Evolutionary conservation across 768 basidiomycete genomes (phyloP), one percentile per base, ranked within the genome.

Genomic region (Hypsizygus marmoreus): DNA sequence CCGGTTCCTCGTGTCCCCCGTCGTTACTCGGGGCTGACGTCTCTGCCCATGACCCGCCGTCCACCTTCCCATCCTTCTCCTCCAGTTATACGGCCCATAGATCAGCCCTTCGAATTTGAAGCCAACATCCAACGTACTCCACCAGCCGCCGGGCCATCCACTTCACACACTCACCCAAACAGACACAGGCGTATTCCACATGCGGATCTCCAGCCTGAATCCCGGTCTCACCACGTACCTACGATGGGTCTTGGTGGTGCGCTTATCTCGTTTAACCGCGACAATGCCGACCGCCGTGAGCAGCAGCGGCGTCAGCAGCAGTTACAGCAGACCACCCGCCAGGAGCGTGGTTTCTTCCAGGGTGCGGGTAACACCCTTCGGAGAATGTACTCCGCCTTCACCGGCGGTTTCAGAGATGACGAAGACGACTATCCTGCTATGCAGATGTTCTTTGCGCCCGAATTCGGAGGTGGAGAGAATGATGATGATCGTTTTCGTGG

Each of bases 181-280:
- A 60, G 30, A 53, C 66, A 31, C 57, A 64, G 37, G 52, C 59
- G 43, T 40, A 24, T 36, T 49, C 64, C 26, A 40, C 53, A n/a
- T 42, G 58, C 17, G 55, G 61, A 66, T 2, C 54, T 57, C 1
- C 58, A 58, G 1, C 61, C 67, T 4, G 70, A 74, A 19, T 75
- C 77, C 2, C 63, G 71, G 19, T 75, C 76, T 4, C 82, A 82
- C 33, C 81, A 81, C 49, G 64, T 73, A 3, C 86, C 86, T 14
- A 50, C 69, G 6, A 79, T 88, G 73, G 82, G 81, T 11, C 62
- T 88, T 17, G 86, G 86, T 6, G 86, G 86, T 16, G 85, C 80
- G 2, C 54, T 86, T 3, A 64, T 86, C 5, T 70, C 82, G 8
- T 43, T 60, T 24, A 66, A 70, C 46, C 62, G 63, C 33, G 57